Percentiles rank a stretch among this genome's conserved stretches.
Conservation (phyloP, 768 basidiomycete species). For the Amanita phalloides region DNA sequence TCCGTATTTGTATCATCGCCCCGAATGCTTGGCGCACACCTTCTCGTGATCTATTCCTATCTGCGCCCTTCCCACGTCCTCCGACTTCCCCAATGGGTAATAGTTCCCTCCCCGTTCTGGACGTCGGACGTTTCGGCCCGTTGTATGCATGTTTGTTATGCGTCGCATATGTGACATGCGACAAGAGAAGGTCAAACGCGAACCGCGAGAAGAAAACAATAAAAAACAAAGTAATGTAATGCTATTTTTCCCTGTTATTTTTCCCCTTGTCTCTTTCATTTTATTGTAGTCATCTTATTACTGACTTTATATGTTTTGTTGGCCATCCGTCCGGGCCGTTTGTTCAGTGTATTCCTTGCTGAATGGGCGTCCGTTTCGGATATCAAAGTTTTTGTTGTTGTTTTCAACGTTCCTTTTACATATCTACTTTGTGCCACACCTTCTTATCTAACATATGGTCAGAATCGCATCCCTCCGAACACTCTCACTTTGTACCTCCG, state of each 20-base stretch:
- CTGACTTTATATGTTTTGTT: background rate
- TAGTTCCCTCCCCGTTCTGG: background rate
- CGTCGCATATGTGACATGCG: background rate
- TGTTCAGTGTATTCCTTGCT: too few species aligned
- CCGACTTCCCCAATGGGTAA: background rate
- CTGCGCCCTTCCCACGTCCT: background rate
- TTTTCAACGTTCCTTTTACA: too few species aligned
- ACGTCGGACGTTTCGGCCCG: too few species aligned
- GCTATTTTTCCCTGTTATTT: background rate
- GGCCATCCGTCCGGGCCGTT: too few species aligned
- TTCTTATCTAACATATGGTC: too few species aligned
- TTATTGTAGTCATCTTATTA: background rate
- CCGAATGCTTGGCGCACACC: background rate
- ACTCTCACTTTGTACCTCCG: too few species aligned
- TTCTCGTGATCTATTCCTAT: background rate
- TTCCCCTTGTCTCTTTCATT: background rate
- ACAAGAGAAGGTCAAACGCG: background rate
- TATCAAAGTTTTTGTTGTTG: too few species aligned
- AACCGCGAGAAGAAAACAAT: too few species aligned
- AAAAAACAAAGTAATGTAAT: background rate
- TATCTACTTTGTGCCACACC: too few species aligned
- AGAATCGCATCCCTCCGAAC: too few species aligned
- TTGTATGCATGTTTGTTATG: background rate
- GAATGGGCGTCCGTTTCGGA: too few species aligned
- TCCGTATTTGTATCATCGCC: background rate